Conservation (phyloP, 1,284 basidiomycete species). For the Ceratobasidium sp. region DNA sequence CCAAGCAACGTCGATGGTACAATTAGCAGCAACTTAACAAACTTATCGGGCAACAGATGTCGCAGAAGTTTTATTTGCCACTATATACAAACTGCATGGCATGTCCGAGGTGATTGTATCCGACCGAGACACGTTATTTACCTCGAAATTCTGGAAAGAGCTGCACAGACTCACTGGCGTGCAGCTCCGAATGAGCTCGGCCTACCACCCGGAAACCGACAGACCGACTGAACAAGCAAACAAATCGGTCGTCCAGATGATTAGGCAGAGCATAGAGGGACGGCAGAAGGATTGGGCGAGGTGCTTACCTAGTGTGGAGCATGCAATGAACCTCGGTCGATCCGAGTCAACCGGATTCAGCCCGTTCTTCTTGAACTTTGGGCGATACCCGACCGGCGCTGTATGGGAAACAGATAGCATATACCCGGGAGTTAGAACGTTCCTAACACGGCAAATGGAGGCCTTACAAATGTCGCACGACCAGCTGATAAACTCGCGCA, state of each 20-base stretch:
- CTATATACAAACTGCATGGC: constrained; percentile 54
- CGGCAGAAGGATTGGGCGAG: constrained; percentile 53
- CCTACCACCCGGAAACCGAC: constrained; percentile 57
- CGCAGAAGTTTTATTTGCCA: constrained; percentile 53
- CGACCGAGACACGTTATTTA: constrained; percentile 55
- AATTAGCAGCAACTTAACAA: constrained; percentile 48
- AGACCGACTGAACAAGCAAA: constrained; percentile 54
- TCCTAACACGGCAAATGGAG: constrained; percentile 45
- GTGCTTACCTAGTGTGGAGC: constrained; percentile 51
- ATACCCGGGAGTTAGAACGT: constrained; percentile 46
- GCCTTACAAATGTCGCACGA: constrained; percentile 49
- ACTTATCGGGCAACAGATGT: constrained; percentile 50
- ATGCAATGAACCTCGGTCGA: constrained; percentile 48
- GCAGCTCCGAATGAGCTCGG: constrained; percentile 52
- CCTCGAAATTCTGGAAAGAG: constrained; percentile 54
- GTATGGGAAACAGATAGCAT: constrained; percentile 45
- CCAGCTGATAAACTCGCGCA: constrained; percentile 46
- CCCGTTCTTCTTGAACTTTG: constrained; percentile 50
- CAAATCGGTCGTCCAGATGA: constrained; percentile 51
- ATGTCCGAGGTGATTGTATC: constrained; percentile 52
- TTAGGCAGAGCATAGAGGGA: constrained; percentile 47
- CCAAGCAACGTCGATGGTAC: constrained; percentile 50
- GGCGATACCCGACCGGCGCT: constrained; percentile 45
- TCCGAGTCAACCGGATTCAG: constrained; percentile 48
- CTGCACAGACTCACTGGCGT: constrained; percentile 50